Evolutionary conservation across 2,329 filamentous ascomycete genomes (phyloP).

Genomic region (Trichophaea hybrida): DNA sequence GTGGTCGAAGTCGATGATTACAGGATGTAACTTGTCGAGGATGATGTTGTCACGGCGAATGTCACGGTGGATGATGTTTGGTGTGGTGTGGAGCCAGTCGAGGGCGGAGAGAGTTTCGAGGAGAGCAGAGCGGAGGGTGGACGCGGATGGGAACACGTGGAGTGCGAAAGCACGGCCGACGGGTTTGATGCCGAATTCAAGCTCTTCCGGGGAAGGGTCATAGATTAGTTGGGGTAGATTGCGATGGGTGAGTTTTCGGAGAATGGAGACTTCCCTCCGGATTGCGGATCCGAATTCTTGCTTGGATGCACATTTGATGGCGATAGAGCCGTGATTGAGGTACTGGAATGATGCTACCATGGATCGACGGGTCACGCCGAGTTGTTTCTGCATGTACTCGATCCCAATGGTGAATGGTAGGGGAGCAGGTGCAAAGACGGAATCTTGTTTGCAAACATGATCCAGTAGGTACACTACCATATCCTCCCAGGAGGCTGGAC

Average conservation of each 20-base stretch:
- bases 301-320: background rate
- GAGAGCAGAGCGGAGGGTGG: background rate
- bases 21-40: background rate
- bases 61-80: background rate
- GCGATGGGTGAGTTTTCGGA: background rate
- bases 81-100: background rate
- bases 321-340: background rate
- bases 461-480: background rate
- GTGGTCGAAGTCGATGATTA: conserved; percentile 1
- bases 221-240: background rate
- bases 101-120: background rate
- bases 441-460: background rate
- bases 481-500: background rate
- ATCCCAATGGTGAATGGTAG: background rate
- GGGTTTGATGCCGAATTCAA: background rate
- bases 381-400: background rate
- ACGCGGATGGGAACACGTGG: too few species aligned
- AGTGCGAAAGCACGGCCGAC: background rate
- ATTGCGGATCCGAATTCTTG: background rate
- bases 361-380: background rate
- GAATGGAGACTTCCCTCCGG: background rate
- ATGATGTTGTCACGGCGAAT: conserved; percentile 4
- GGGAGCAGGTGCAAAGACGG: background rate
- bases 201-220: background rate
- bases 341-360: background rate